Evolutionary conservation across 305 asterid genomes (phyloP), one percentile per base, ranked within the genome.

Genomic region (Rubia occidens): DNA sequence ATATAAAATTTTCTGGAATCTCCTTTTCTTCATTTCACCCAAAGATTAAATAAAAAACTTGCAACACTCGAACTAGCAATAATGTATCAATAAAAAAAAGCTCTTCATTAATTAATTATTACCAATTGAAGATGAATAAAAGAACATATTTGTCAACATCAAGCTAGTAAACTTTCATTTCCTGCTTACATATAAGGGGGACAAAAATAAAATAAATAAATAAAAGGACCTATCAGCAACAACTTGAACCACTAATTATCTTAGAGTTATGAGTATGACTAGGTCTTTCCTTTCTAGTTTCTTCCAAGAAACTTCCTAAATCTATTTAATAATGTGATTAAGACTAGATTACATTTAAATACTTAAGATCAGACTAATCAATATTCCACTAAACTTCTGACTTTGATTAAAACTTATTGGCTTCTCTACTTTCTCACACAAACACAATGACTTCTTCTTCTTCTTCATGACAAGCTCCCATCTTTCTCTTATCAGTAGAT

Each of bases 281-380:
- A 7, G 69, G 73, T 67, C 77, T 10, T 65, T 45, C 20, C 49
- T 0, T 35, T 61, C 6, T 39, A 20, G 20, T 18, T 8, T 21
- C 32, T 61, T 68, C 73, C 37, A 24, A 69, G 78, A 74, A 74
- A 62, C 68, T 74, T 49, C 78, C 63, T 26, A 8, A 0, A 29
- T 11, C 66, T 21, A 40, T 60, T 5, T 42, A 40, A 59, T 67
- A 67, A 59, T 47, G 61, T 49, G 63, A 37, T 67, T 60, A 67
- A 17, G 65, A 9, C 24, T 62, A 17, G 56, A 14, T 60, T 43
- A 42, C 37, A 51, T 69, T 40, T 63, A 39, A 18, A 53, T 49
- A 32, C 11, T 17, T 0, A 35, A 44, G 13, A 66, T 21, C 51
- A 67, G 35, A 58, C 37, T 66, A 26, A 20, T 51, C 32, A 26